These are phyloP conservation scores for Cerioporus squamosus DNA, from an alignment of 1,284 basidiomycete genomes.

Conservation along the genomic window DNA sequence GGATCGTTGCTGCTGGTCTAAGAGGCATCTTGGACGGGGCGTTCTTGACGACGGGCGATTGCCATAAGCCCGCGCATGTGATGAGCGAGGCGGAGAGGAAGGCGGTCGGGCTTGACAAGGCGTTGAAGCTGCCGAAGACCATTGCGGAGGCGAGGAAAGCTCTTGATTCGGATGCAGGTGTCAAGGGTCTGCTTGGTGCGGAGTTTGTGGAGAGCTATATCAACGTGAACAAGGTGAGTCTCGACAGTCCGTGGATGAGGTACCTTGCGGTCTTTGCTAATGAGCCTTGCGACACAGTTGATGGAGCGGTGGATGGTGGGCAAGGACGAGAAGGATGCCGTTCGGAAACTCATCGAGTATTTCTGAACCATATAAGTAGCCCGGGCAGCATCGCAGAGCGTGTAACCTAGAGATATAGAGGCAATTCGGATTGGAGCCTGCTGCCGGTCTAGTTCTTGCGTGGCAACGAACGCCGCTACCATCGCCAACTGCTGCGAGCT, in stretches of 20 bases:
- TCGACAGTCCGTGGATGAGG: too few relatives aligned
- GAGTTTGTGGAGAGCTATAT: slow-evolving; percentile 54
- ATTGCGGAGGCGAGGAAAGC: slow-evolving; percentile 49
- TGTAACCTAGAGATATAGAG: too few relatives aligned
- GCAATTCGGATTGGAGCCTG: too few relatives aligned
- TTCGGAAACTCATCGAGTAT: slow-evolving; percentile 18
- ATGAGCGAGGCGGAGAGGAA: slow-evolving; percentile 46
- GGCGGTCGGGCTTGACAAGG: slow-evolving; percentile 45
- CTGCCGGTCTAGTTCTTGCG: too few relatives aligned
- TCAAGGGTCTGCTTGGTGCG: slow-evolving; percentile 46
- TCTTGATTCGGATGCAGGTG: slow-evolving; percentile 39
- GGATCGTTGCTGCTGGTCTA: slow-evolving; percentile 51
- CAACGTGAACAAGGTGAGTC: slow-evolving; percentile 51
- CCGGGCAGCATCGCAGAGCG: too few relatives aligned
- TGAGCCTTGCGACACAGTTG: too few relatives aligned
- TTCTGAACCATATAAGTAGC: slow-evolving; percentile 8
- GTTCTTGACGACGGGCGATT: slow-evolving; percentile 44
- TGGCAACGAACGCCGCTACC: too few relatives aligned
- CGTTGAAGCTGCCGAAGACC: slow-evolving; percentile 46
- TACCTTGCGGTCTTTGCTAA: too few relatives aligned
- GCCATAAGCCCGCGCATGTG: slow-evolving; percentile 41
- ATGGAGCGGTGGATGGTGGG: slow-evolving; percentile 18
- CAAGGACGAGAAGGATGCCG: slow-evolving; percentile 13
- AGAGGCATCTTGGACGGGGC: slow-evolving; percentile 43
- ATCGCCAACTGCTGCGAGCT: too few relatives aligned